phyloP scores from a whole-genome alignment of 2,329 filamentous ascomycete genomes.

The Passalora sequoiae region DNA sequence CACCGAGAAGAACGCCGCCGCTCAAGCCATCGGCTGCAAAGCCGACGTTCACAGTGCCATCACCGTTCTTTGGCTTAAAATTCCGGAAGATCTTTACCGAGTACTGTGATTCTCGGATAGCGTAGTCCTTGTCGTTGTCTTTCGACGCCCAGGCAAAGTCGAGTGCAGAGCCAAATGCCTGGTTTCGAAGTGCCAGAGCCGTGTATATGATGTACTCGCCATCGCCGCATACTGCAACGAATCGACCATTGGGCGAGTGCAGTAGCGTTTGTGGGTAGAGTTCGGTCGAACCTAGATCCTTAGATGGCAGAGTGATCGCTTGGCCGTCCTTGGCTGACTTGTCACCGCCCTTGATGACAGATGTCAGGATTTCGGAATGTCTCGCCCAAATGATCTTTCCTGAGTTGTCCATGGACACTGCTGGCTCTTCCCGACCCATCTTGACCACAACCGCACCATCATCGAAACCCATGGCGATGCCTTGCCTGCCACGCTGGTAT shows the following conservation, averaged over 20 bases:
- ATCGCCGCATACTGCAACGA: conserved; percentile 86
- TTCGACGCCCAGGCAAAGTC: conserved; percentile 98
- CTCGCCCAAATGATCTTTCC: conserved; percentile 95
- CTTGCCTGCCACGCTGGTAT: conserved; percentile 90
- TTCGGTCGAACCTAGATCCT: conserved; percentile 93
- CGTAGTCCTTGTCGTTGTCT: conserved; percentile 97
- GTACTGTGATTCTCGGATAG: conserved; percentile 88
- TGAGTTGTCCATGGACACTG: conserved; percentile 92
- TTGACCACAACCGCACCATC: conserved; percentile 97
- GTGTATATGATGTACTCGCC: conserved; percentile 99
- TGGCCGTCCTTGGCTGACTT: conserved; percentile 79
- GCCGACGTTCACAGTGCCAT: conserved; percentile 70
- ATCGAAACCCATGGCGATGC: conserved; percentile 92
- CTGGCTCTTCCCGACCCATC: conserved; percentile 93
- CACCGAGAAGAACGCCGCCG: conserved; percentile 84
- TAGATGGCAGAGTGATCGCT: conserved; percentile 78
- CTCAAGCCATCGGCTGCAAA: conserved; percentile 91
- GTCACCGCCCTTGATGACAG: conserved; percentile 91
- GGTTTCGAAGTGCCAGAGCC: conserved; percentile 91
- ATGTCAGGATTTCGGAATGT: conserved; percentile 90
- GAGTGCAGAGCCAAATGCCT: conserved; percentile 89
- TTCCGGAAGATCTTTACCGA: conserved; percentile 98
- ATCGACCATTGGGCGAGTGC: conserved; percentile 92
- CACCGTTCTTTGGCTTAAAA: conserved; percentile 84
- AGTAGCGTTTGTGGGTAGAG: conserved; percentile 91